Evolutionary conservation across 176 grass and related monocot species (phyloP), one percentile per base, ranked within the genome.

Genomic region (Leersia perrieri): DNA sequence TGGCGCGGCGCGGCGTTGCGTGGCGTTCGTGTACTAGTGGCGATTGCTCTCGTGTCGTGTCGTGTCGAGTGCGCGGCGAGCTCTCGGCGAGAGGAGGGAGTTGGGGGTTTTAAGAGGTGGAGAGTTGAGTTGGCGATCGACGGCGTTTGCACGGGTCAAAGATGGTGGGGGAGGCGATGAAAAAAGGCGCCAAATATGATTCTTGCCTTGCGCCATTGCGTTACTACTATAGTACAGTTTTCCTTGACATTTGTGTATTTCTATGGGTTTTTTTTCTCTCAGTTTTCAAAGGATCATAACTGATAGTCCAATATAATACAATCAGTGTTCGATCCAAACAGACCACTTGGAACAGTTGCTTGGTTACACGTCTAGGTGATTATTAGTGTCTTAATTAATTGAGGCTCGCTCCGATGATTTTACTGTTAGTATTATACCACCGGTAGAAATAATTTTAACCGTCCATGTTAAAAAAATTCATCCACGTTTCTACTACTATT

Each of bases 121-220:
- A 4, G 33, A n/a, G 33, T 31, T 8, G 51, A 30, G 18, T 33
- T 65, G 0, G 27, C 27, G 63, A 18, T 63, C 27, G 63, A 18
- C 77, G 77, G 63, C 63, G 63, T 66, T 34, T 20, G 27, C 32
- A 38, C 42, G 63, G 63, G 77, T 80, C 77, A 80, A 80, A 69
- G 13, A 55, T 2, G 44, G 30, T 27, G 63, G 44, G 29, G 44
- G 25, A 30, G 40, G 3, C 42, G 27, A 33, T n/a, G 35, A 69
- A 49, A 51, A 34, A 22, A 33, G 29, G 63, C 44, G 32, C 32
- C 34, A 39, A 80, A 66, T 66, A 22, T 6, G 49, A 53, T 53
- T 53, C 49, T 2, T 2, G 6, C 4, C 49, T 53, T 53, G 49
- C 49, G 53, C 53, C 8, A 23, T 58, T n/a, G 2, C 25, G 53